These are phyloP conservation scores for Pecoramyces ruminantium DNA, from an alignment of 192 early-diverging fungal genomes.

Conservation along the genomic window DNA sequence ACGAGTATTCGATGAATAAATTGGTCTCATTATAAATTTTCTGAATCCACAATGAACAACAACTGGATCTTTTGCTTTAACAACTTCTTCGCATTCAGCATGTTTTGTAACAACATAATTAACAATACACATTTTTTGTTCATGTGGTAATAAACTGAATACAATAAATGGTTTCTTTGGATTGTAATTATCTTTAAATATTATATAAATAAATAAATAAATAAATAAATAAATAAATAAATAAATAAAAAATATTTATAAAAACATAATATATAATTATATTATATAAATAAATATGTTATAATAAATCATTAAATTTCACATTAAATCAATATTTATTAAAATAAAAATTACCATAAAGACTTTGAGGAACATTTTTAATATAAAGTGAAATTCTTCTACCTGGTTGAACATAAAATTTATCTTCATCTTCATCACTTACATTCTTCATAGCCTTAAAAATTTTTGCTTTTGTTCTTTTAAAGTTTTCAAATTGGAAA, in stretches of 20 bases:
- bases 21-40: conserved; percentile 62
- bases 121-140: conserved; percentile 83
- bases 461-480: conserved; percentile 60
- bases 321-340: background rate
- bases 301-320: too few species aligned
- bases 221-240: background rate
- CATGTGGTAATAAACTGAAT: conserved; percentile 68
- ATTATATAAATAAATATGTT: too few species aligned
- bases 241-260: too few species aligned
- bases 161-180: conserved; percentile 16
- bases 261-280: too few species aligned
- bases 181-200: background rate
- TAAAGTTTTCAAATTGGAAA: conserved; percentile 88
- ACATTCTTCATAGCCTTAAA: conserved; percentile 14
- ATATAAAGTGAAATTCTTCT: conserved; percentile 56
- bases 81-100: conserved; percentile 51
- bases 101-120: conserved; percentile 61
- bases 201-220: background rate
- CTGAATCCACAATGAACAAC: conserved; percentile 79
- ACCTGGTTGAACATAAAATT: conserved; percentile 21
- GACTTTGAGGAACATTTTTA: conserved; percentile 41
- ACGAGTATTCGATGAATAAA: conserved; percentile 73
- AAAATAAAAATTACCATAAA: conserved; percentile 13
- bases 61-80: conserved; percentile 87
- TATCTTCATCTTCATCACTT: conserved; percentile 24